Evolutionary conservation across 2,329 filamentous ascomycete genomes (phyloP), one percentile per base, ranked within the genome.

Genomic region (Cercospora sp.): DNA sequence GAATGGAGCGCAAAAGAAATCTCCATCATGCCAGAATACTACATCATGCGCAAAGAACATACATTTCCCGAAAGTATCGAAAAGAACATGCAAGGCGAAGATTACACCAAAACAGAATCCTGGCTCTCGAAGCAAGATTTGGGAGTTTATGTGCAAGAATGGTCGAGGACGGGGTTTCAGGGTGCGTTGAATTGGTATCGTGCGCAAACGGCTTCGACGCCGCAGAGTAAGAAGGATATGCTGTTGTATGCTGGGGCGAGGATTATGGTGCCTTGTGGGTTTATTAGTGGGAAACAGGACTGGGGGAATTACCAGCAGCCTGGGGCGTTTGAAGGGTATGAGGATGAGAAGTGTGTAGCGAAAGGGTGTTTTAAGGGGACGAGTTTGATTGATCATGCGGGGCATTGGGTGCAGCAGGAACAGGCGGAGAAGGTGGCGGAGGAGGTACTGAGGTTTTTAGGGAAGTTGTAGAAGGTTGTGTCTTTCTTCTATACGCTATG

Each of bases 381-480:
- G 36, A 83, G 75, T 60, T 78, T 88, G 18, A 79, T 91, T 12
- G 83, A 88, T 16, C 83, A 83, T 0, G 88, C 88, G 4, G 89
- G 89, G 0, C 90, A 91, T 79, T 91, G 89, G 89, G 85, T 89
- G 39, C 88, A 90, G 74, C 87, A 91, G 77, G 89, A 91, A 76
- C 82, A 87, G 75, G 85, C 87, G 1, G 83, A 86, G 71, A 82
- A 79, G 64, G 86, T 89, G 28, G 42, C 42, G 5, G 33, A 26
- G n/a, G 64, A 55, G 42, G 31, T 65, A 13, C 8, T 65, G 10
- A 13, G 2, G 26, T 65, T 65, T 18, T 36, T 65, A 18, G 20
- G 48, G 39, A 61, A 12, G 39, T 23, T 65, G 63, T 60, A 65
- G 59, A 36, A 5, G 10, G 3, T 1, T 2, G 6, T 58, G 16